phyloP scores from a whole-genome alignment of 192 early-diverging fungal genomes.

The Coemansia reversa region DNA sequence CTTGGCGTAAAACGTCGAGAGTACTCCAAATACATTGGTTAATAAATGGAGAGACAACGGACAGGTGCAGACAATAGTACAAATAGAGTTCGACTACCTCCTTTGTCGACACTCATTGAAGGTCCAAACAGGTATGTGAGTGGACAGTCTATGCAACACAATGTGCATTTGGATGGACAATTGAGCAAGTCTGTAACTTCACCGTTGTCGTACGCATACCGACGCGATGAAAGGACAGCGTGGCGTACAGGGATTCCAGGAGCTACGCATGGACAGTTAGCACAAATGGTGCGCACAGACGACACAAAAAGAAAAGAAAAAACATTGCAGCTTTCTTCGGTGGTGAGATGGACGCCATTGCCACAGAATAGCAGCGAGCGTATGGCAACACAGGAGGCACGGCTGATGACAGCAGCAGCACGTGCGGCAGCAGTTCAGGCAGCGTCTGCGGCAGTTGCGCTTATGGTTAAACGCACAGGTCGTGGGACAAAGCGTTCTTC shows the following conservation, averaged over 20 bases:
- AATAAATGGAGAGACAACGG: no score
- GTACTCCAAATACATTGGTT: no score
- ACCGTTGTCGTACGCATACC: no score
- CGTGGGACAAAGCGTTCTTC: conserved; percentile 26
- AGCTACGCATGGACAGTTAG: background rate
- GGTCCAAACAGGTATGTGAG: background rate
- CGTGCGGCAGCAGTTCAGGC: conserved; percentile 47
- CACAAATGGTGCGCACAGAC: conserved; percentile 2
- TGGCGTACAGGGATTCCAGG: no score
- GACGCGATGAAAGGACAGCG: no score
- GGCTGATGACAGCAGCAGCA: conserved; percentile 47
- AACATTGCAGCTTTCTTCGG: background rate
- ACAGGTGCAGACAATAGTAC: no score
- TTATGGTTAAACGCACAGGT: conserved; percentile 33
- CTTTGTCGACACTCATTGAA: conserved; percentile 44
- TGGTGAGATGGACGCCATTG: conserved; percentile 20
- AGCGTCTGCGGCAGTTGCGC: conserved; percentile 28
- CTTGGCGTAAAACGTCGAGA: no score
- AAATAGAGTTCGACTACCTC: conserved; percentile 29
- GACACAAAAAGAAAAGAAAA: background rate
- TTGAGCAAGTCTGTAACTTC: no score
- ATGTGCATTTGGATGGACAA: no score
- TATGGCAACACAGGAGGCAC: conserved; percentile 24
- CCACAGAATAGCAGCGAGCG: conserved; percentile 38
- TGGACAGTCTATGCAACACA: no score